Conservation (phyloP, 768 basidiomycete genomes). For the Suillus tomentosus region DNA sequence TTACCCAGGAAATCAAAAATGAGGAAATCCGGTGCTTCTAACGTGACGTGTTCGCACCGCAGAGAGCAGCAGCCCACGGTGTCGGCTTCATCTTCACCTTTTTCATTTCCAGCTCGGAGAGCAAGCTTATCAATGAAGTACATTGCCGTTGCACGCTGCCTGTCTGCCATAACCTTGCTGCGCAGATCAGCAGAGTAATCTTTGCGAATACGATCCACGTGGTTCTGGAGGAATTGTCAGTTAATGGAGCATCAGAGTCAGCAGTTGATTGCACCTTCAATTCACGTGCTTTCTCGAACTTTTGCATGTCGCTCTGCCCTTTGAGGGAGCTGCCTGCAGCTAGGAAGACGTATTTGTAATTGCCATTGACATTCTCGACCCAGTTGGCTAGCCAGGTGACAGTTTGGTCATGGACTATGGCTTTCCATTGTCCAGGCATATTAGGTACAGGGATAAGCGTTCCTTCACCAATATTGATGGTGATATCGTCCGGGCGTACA, state of each 20-base stretch:
- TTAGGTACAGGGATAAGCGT: slow-evolving; percentile 83
- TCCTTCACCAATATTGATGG: slow-evolving; percentile 86
- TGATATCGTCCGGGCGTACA: slow-evolving; percentile 93
- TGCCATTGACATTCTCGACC: slow-evolving; percentile 97
- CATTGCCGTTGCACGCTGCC: slow-evolving; percentile 98
- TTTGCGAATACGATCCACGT: slow-evolving; percentile 87
- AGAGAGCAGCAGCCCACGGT: slow-evolving; percentile 99
- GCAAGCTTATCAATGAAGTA: slow-evolving; percentile 98
- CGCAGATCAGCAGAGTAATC: slow-evolving; percentile 86
- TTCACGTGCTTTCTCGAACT: slow-evolving; percentile 97
- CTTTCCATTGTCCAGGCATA: slow-evolving; percentile 90
- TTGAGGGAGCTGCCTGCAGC: slow-evolving; percentile 97
- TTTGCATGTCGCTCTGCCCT: slow-evolving; percentile 96
- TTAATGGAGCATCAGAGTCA: slow-evolving; percentile 3
- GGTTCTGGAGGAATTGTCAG: slow-evolving; percentile 53
- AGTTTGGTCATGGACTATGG: slow-evolving; percentile 86
- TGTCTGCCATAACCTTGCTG: slow-evolving; percentile 90
- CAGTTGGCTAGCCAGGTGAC: slow-evolving; percentile 99
- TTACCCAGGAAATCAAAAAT: slow-evolving; percentile 98
- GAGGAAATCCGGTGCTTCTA: slow-evolving; percentile 84
- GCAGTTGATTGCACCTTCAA: slow-evolving; percentile 65
- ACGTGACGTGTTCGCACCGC: slow-evolving; percentile 94
- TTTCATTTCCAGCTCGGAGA: slow-evolving; percentile 98
- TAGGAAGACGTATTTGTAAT: slow-evolving; percentile 96
- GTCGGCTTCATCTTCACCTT: slow-evolving; percentile 98